phyloP scores from a whole-genome alignment of 345 rosid species.

The Melaleuca quinquenervia region DNA sequence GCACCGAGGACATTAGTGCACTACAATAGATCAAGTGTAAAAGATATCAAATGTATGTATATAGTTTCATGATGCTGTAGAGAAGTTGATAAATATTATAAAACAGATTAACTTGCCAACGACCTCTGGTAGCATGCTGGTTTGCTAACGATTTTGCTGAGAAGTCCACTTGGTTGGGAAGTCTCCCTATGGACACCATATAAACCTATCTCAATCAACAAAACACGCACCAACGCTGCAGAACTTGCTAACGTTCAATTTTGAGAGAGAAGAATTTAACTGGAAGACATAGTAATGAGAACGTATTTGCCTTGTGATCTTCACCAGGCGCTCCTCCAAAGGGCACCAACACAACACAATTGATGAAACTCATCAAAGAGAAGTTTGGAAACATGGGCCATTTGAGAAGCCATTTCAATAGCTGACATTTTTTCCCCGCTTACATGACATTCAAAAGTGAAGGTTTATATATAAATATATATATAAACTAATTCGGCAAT shows the following conservation, averaged over 20 bases:
- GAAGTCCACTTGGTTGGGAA: not conserved
- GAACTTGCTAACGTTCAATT: too few relatives aligned
- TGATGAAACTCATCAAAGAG: not conserved
- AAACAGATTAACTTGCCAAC: slow-evolving; percentile 2
- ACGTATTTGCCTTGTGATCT: not conserved
- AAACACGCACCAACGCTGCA: too few relatives aligned
- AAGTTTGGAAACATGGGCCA: not conserved
- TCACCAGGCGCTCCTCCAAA: not conserved
- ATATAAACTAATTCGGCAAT: too few relatives aligned
- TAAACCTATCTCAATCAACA: slow-evolving; percentile 3
- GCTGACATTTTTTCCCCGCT: not conserved
- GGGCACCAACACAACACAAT: not conserved
- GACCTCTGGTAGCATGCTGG: slow-evolving; percentile 5
- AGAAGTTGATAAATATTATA: not conserved
- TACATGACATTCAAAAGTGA: not conserved
- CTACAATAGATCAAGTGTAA: not conserved
- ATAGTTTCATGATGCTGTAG: not conserved
- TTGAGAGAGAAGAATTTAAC: too few relatives aligned
- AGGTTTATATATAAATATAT: not conserved
- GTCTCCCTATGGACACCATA: slow-evolving; percentile 18
- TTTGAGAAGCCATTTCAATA: not conserved
- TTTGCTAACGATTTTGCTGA: not conserved
- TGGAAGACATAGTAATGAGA: not conserved
- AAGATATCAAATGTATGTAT: not conserved
- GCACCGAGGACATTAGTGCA: not conserved